phyloP scores from a whole-genome alignment of 306 rosid genomes.

The Vigna hirtella region DNA sequence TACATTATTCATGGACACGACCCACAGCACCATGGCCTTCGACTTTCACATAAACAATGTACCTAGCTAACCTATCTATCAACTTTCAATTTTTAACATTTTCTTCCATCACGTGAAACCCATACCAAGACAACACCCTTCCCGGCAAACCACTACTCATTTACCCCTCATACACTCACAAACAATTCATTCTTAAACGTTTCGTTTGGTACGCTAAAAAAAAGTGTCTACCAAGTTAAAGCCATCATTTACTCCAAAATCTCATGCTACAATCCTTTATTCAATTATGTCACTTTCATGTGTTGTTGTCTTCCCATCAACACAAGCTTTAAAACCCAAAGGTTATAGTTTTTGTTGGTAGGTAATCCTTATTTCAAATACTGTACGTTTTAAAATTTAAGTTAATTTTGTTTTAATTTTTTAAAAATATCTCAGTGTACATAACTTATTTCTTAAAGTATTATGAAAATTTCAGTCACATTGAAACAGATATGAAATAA shows the following conservation, averaged over 20 bases:
- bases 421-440: no score
- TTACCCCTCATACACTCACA: slow-evolving; percentile 7
- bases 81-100: slow-evolving; percentile 34
- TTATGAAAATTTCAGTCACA: no score
- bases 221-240: slow-evolving; percentile 16
- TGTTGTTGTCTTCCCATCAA: not conserved
- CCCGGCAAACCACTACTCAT: slow-evolving; percentile 36
- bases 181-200: slow-evolving; percentile 2
- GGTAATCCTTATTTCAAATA: no score
- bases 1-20: slow-evolving; percentile 1
- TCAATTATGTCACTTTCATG: slow-evolving; percentile 36
- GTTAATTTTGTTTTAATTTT: no score
- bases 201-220: slow-evolving; percentile 34
- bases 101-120: slow-evolving; percentile 36
- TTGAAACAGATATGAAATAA: no score
- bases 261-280: slow-evolving; percentile 31
- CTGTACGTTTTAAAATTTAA: no score
- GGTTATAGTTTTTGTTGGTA: no score
- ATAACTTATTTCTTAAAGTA: no score
- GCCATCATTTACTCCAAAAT: slow-evolving; percentile 26
- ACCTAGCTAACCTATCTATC: slow-evolving; percentile 14
- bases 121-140: not conserved
- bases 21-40: slow-evolving; percentile 23
- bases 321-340: no score
- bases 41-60: slow-evolving; percentile 27